Conservation (phyloP, 805 yeast species). For the Cyberlindnera americana region DNA sequence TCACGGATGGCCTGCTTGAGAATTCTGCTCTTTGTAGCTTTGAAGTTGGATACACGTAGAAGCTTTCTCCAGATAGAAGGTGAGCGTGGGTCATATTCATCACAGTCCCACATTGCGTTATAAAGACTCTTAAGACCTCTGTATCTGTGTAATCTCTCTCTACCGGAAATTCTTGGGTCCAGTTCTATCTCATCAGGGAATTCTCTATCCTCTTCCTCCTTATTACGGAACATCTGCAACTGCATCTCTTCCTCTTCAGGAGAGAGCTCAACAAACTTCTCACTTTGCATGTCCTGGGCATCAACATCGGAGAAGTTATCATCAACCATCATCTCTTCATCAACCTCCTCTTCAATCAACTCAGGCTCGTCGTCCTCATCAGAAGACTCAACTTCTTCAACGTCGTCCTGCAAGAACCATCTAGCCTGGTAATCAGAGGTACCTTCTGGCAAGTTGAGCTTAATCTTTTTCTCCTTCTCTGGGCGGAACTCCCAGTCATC, state of each 20-base stretch:
- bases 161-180: slow-evolving; percentile 69
- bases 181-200: slow-evolving; percentile 96
- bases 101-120: slow-evolving; percentile 81
- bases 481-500: slow-evolving; percentile 38
- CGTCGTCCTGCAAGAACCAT: slow-evolving; percentile 66
- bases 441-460: slow-evolving; percentile 62
- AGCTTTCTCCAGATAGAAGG: slow-evolving; percentile 80
- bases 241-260: slow-evolving; percentile 85
- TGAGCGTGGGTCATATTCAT: slow-evolving; percentile 70
- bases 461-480: slow-evolving; percentile 34
- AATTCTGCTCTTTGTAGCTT: slow-evolving; percentile 67
- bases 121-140: slow-evolving; percentile 84
- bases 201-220: slow-evolving; percentile 80
- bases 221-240: slow-evolving; percentile 58
- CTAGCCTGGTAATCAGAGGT: slow-evolving; percentile 77
- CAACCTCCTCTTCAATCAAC: slow-evolving; percentile 14
- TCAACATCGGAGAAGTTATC: slow-evolving; percentile 31
- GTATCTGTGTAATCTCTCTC: slow-evolving; percentile 70
- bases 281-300: slow-evolving; percentile 38
- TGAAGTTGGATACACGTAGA: slow-evolving; percentile 69
- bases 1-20: slow-evolving; percentile 51
- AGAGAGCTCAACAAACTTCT: slow-evolving; percentile 66
- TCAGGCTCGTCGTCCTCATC: slow-evolving; percentile 28
- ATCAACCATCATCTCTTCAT: slow-evolving; percentile 26
- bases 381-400: slow-evolving; percentile 18